Conservation (phyloP, 192 early-diverging fungal genomes). For the Dissophora ornata region DNA sequence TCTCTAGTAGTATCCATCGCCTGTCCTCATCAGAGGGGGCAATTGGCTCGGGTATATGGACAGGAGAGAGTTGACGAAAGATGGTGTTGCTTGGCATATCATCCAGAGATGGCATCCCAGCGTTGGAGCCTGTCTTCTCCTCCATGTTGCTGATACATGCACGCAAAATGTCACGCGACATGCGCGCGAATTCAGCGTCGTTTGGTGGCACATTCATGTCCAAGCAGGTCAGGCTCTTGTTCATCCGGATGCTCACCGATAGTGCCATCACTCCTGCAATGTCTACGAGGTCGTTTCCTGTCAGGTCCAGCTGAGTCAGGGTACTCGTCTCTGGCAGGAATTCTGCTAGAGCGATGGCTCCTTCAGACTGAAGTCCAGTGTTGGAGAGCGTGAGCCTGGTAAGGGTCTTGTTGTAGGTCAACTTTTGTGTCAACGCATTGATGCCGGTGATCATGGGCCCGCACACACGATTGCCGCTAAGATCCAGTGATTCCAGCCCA, state of each 20-base stretch:
- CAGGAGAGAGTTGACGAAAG: conserved; percentile 44
- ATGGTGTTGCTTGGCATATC: conserved; percentile 48
- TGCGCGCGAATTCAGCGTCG: conserved; percentile 48
- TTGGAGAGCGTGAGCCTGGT: conserved; percentile 71
- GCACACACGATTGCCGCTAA: conserved; percentile 55
- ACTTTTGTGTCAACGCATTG: conserved; percentile 49
- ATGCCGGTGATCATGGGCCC: conserved; percentile 49
- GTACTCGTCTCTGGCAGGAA: conserved; percentile 77
- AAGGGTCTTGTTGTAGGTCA: conserved; percentile 72
- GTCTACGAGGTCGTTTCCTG: conserved; percentile 78
- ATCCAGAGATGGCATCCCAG: conserved; percentile 44
- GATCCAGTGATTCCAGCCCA: conserved; percentile 54
- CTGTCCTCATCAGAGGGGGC: conserved; percentile 26
- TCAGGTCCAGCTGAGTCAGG: conserved; percentile 79
- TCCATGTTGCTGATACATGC: conserved; percentile 58
- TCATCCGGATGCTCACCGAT: conserved; percentile 84
- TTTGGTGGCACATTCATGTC: conserved; percentile 71
- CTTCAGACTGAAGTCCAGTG: conserved; percentile 74
- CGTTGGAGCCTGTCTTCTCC: conserved; percentile 43
- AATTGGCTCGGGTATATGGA: conserved; percentile 42
- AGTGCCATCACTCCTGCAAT: conserved; percentile 86
- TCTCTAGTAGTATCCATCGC: conserved; percentile 31
- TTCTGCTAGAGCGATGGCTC: conserved; percentile 84
- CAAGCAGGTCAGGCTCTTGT: conserved; percentile 75
- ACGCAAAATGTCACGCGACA: conserved; percentile 55